Conservation (phyloP, 495 filamentous ascomycete species). For the Aspergillus heteromorphus region DNA sequence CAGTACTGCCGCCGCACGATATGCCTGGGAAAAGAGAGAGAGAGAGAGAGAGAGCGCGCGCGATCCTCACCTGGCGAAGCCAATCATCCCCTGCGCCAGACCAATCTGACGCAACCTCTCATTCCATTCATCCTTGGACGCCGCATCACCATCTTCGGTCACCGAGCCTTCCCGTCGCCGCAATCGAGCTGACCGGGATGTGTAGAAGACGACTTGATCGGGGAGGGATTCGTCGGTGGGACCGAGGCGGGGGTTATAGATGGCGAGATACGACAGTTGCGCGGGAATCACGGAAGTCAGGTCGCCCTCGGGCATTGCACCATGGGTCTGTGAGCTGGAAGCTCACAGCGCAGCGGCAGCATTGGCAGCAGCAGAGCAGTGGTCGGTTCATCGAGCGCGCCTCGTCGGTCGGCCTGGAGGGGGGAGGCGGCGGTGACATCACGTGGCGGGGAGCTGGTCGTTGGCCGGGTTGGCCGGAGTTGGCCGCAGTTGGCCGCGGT, state of each 20-base stretch:
- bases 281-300: constrained; percentile 59
- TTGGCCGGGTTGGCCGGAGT: constrained; percentile 14
- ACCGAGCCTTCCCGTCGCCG: constrained; percentile 32
- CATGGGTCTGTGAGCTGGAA: constrained; percentile 14
- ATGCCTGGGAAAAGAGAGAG: too few species aligned
- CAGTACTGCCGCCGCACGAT: neutral
- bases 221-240: constrained; percentile 78
- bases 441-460: constrained; percentile 27
- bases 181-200: constrained; percentile 39
- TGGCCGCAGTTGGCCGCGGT: neutral
- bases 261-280: constrained; percentile 78
- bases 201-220: constrained; percentile 91
- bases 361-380: constrained; percentile 3
- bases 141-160: constrained; percentile 49
- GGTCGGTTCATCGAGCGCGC: neutral
- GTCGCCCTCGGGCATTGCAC: constrained; percentile 40
- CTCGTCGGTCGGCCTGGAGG: constrained; percentile 9
- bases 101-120: constrained; percentile 86
- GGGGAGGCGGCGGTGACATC: constrained; percentile 32
- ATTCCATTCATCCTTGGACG: constrained; percentile 61
- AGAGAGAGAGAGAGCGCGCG: too few species aligned
- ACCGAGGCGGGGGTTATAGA: constrained; percentile 92
- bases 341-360: too few species aligned
- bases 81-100: constrained; percentile 95
- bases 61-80: constrained; percentile 65